phyloP scores from a whole-genome alignment of 2,329 filamentous ascomycete species.

The Phialophora tarda region DNA sequence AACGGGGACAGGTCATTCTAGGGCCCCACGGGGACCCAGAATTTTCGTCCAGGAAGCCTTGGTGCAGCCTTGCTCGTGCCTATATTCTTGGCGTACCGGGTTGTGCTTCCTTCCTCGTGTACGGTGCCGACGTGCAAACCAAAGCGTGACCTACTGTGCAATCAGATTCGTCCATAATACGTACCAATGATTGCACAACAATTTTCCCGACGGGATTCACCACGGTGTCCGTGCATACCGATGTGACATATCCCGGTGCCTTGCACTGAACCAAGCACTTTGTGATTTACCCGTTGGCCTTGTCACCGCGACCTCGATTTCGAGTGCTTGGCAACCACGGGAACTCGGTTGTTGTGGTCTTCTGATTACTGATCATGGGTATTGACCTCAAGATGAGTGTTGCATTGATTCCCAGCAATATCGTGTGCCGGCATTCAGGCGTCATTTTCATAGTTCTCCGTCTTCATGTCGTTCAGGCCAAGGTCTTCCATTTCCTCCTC shows the following conservation, averaged over 20 bases:
- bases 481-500: constrained; percentile 93
- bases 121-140: not conserved
- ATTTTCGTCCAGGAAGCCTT: not conserved
- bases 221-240: not conserved
- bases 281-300: not conserved
- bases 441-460: constrained; percentile 78
- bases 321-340: not conserved
- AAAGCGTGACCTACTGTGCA: not conserved
- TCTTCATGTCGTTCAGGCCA: constrained; percentile 89
- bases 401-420: not conserved
- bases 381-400: not conserved
- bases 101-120: not conserved
- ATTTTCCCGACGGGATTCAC: not conserved
- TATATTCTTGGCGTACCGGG: not conserved
- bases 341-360: not conserved
- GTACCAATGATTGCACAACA: not conserved
- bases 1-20: not conserved
- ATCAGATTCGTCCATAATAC: not conserved
- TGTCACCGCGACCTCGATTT: not conserved
- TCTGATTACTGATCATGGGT: not conserved
- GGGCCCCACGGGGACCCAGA: not conserved
- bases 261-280: not conserved
- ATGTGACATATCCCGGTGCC: not conserved
- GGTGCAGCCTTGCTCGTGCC: not conserved
- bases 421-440: not conserved